Base-by-base conservation (phyloP, 2,329 filamentous ascomycete genomes). In the Verticillium isaacii region DNA sequence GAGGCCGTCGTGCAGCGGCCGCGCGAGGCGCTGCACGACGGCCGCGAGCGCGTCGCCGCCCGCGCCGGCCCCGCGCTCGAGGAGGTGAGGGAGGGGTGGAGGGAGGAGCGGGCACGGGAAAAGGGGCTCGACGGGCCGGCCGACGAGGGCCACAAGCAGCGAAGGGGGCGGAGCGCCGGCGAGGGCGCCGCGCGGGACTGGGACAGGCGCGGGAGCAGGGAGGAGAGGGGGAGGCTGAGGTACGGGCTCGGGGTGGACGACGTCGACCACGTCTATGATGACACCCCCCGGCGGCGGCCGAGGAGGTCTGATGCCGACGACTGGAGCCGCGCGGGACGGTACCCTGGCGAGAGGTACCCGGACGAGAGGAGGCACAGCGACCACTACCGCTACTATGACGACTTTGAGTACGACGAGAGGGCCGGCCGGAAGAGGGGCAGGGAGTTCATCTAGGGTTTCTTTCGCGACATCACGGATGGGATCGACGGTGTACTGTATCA, bases 21-120 rank as follows among this genome's bases (percentile, higher is more conserved):
- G 56, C 41, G 65, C 52, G 19, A 58, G 55, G 65, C 62, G 15
- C 61, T 67, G 59, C 61, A 54, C 34, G 60, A 62, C 19, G 45
- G 45, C 6, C n/a, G 45, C n/a, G n/a, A 12, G n/a, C 45, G 34
- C 1, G 34, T 36, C 34, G 34, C 34, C 14, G 34, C 34, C 6
- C n/a, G 60, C 6, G 60, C 63, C 39, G 59, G 65, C n/a, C 62
- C 67, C 50, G 62, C 61, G 32, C 63, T 65, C 4, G 66, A 67
- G 61, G 32, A 55, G 32, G 9, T 61, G 37, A 63, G 63, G 23
- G 64, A 64, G 34, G 45, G 54, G 55, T 61, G 63, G 52, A 61
- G 65, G 19, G 61, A 66, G 61, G 59, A 62, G 59, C 64, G 32
- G 14, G 61, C 59, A 32, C 57, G 61, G 55, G 32, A 57, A 32